Evolutionary conservation across 495 filamentous ascomycete species (phyloP).

Genomic region (Cetradonia linearis): DNA sequence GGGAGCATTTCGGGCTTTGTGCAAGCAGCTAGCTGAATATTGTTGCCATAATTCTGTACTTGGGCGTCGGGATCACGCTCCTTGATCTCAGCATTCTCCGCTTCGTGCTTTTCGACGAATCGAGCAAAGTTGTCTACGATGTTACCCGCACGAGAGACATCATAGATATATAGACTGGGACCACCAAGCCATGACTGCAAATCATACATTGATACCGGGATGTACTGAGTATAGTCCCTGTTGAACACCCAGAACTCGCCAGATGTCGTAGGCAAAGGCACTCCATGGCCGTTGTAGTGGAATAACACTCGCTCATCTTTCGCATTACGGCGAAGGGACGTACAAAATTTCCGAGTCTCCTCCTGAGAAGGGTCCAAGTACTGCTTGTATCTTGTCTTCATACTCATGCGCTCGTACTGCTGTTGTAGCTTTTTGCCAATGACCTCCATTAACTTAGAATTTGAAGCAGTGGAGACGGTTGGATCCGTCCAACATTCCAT

Average conservation of each 20-base stretch:
- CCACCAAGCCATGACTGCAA: constrained; percentile 93
- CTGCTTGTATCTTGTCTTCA: constrained; percentile 91
- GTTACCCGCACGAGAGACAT: constrained; percentile 91
- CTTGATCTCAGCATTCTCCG: constrained; percentile 64
- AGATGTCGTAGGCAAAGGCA: constrained; percentile 90
- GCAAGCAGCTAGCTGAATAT: constrained; percentile 91
- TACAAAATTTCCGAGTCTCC: constrained; percentile 91
- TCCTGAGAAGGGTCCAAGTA: constrained; percentile 93
- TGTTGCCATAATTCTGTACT: constrained; percentile 58
- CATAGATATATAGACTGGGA: constrained; percentile 92
- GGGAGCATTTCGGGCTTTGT: constrained; percentile 80
- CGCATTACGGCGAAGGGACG: constrained; percentile 76
- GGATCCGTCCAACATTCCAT: constrained; percentile 97
- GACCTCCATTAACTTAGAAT: constrained; percentile 78
- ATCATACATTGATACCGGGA: constrained; percentile 92
- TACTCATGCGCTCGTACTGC: constrained; percentile 90
- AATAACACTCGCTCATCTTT: constrained; percentile 92
- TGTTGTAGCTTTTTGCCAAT: constrained; percentile 92
- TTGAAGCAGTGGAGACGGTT: constrained; percentile 54
- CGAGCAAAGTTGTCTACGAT: constrained; percentile 90
- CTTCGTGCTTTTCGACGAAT: constrained; percentile 87
- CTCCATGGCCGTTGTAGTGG: constrained; percentile 97
- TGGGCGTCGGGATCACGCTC: constrained; percentile 64
- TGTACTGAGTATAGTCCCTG: constrained; percentile 97
- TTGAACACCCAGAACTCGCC: constrained; percentile 99